phyloP scores from a whole-genome alignment of 2,329 filamentous ascomycete genomes.

The Alternaria sp. region DNA sequence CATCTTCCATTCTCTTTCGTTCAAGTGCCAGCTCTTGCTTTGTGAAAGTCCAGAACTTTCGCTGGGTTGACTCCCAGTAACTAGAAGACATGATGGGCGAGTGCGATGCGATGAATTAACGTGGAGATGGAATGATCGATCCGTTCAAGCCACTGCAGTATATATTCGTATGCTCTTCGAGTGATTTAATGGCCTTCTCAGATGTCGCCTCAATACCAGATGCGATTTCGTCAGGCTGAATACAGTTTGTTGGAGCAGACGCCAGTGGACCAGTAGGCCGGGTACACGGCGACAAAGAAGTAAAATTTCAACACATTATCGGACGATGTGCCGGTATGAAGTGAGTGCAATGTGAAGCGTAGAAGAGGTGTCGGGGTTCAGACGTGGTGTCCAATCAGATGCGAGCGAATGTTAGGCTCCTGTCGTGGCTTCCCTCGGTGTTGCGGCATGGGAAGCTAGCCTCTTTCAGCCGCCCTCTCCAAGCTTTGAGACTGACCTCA shows the following conservation, averaged over 20 bases:
- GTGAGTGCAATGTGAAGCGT: not conserved
- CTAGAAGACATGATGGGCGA: slow-evolving; percentile 78
- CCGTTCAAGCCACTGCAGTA: not conserved
- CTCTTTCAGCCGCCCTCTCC: slow-evolving; percentile 27
- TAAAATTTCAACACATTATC: not conserved
- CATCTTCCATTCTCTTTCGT: slow-evolving; percentile 77
- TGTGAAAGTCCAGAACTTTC: slow-evolving; percentile 87
- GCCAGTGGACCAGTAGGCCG: not conserved
- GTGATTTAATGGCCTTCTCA: not conserved
- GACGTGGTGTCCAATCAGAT: slow-evolving; percentile 22
- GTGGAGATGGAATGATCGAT: no score
- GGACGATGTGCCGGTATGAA: not conserved
- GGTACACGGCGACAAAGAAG: not conserved
- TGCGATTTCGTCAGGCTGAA: not conserved
- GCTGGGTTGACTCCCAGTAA: slow-evolving; percentile 95
- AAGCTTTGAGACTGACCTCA: slow-evolving; percentile 36
- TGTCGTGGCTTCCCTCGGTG: slow-evolving; percentile 22
- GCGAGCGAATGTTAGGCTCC: slow-evolving; percentile 13
- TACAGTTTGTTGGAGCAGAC: not conserved
- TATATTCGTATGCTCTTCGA: not conserved
- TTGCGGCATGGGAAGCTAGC: slow-evolving; percentile 24
- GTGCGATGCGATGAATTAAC: no score
- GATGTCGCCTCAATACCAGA: not conserved
- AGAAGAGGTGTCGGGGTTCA: not conserved
- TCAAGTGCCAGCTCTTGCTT: slow-evolving; percentile 78